Percentiles rank a stretch among this genome's conserved stretches.
Evolutionary conservation across 2,329 filamentous ascomycete species (phyloP).

Genomic region (Neodidymelliopsis sp.): DNA sequence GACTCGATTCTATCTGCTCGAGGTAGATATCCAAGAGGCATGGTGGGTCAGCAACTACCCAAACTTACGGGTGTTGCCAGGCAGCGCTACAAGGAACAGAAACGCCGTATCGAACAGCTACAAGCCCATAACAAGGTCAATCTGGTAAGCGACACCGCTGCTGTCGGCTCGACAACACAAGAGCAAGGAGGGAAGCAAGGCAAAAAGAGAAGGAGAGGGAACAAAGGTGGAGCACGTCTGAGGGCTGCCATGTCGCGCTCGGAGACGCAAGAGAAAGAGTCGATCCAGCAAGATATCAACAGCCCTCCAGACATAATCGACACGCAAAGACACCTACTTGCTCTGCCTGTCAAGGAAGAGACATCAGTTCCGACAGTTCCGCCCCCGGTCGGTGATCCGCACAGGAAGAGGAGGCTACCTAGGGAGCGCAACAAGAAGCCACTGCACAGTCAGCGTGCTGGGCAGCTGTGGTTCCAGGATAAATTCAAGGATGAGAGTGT

Average conservation of each 20-base stretch:
- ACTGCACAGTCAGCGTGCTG: neutral
- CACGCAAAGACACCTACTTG: neutral
- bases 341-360: neutral
- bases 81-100: slow-evolving; percentile 7
- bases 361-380: too few species aligned
- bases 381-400: too few species aligned
- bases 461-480: neutral
- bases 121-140: too few species aligned
- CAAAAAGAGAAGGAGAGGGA: neutral
- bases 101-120: neutral
- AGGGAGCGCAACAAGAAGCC: neutral
- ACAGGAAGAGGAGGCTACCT: neutral
- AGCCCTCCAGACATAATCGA: neutral
- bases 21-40: neutral
- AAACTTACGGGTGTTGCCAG: slow-evolving; percentile 1
- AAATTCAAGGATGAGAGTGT: neutral
- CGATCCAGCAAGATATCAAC: neutral
- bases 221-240: neutral
- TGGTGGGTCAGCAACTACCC: neutral
- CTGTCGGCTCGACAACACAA: neutral
- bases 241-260: neutral
- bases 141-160: too few species aligned
- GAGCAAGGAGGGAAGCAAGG: neutral
- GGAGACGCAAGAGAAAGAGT: neutral
- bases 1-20: neutral